Base-by-base conservation (phyloP, 2,329 filamentous ascomycete species). In the Zasmidium angulare region DNA sequence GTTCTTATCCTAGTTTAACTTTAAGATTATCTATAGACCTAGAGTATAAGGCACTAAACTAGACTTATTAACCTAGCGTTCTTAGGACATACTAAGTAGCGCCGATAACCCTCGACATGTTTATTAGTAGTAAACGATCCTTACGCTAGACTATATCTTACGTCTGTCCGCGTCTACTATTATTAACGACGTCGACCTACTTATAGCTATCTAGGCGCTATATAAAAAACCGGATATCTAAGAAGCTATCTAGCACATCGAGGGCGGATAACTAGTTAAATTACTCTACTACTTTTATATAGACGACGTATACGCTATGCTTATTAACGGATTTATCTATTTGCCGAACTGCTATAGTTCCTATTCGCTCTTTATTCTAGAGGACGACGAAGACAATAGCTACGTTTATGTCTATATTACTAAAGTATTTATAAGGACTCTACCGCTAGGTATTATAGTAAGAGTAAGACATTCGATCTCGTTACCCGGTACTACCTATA, bases 401-500 rank as follows among this genome's bases (percentile, higher is more conserved):
- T 36, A 7, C 14, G 14, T 36, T 36, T 7, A 14, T 7, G 29
- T 36, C 29, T 14, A 14, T 36, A 36, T 36, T 36, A 36, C 14
- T 7, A 36, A 36, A 36, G 29, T 36, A 36, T 36, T 36, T 14
- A 36, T 14, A 14, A 36, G 7, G 29, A 36, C 29, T 14, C 29
- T 36, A 36, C 29, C 14, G 14, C 14, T 7, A 14, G 29, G 7
- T 36, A 36, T 36, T 36, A 36, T 7, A 14, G 29, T 7, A 36
- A 36, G 29, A 36, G 29, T 29, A 69, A 70, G 14, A 29, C 23
- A 22, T 14, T 50, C 14, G 14, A 36, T 14, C 29, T 36, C 29
- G 29, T 36, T 7, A 36, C 29, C 14, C 29, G 29, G 23, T 11
- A 72, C 55, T 46, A 65, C 61, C 29, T 67, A 59, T 0, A 59